Conservation (phyloP, 768 basidiomycete genomes). For the Collybiopsis confluens region DNA sequence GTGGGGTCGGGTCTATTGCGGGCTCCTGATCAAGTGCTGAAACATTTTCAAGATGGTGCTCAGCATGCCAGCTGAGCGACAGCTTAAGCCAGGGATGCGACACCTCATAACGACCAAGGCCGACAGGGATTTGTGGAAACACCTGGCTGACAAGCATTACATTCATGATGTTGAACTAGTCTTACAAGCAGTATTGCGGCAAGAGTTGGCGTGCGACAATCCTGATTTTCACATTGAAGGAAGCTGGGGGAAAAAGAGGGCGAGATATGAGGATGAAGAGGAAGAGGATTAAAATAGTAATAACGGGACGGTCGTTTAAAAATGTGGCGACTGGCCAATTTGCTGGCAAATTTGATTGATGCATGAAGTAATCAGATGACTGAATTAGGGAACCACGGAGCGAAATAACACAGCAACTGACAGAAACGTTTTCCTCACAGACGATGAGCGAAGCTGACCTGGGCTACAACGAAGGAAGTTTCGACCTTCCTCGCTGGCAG, state of each 20-base stretch:
- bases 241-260: constrained; percentile 10
- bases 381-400: neutral
- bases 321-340: too few relatives aligned
- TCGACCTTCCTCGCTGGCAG: constrained; percentile 76
- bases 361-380: constrained; percentile 4
- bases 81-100: neutral
- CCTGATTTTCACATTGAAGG: constrained; percentile 28
- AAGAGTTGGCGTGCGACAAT: constrained; percentile 64
- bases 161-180: constrained; percentile 73
- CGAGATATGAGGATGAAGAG: neutral
- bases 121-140: constrained; percentile 64
- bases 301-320: neutral
- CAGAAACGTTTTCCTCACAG: constrained; percentile 5
- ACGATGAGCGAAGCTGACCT: constrained; percentile 8
- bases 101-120: constrained; percentile 64
- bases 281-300: neutral
- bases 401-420: constrained; percentile 3
- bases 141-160: constrained; percentile 45
- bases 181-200: constrained; percentile 57
- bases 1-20: constrained; percentile 30
- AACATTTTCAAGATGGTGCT: constrained; percentile 18
- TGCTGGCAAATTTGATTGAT: too few relatives aligned
- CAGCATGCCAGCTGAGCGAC: constrained; percentile 37
- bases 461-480: constrained; percentile 32
- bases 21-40: neutral